Evolutionary conservation across 768 basidiomycete genomes (phyloP), one percentile per base, ranked within the genome.

Genomic region (Leccinum rimulosum): DNA sequence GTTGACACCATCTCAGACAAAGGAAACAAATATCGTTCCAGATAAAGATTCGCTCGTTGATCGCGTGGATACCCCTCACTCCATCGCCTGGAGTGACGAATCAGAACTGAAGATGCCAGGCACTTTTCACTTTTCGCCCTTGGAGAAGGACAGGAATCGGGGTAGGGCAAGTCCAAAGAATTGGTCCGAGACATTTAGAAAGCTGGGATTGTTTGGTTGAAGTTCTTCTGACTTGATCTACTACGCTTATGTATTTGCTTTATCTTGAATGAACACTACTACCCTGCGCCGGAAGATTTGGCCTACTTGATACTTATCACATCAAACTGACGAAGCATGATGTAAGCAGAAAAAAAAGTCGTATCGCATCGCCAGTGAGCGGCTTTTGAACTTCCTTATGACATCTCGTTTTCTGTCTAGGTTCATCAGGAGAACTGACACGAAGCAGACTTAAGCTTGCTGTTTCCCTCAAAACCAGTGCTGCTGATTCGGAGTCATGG

Each of bases 81-180:
- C 57, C 27, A 49, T 47, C 2, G 59, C 52, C 22, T 31, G 30
- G 36, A 69, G 74, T 40, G 67, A 73, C 28, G 74, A 76, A 28
- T 57, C 69, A 22, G 74, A 76, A 36, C 61, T 75, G 56, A 66
- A 53, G 55, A 84, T 86, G 71, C 85, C 84, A 2, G 84, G 85
- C 10, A 80, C 81, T 31, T 84, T 84, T 61, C 74, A 78, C 58
- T 43, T 70, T 7, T 58, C 68, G 28, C 49, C 50, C 36, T 48
- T 7, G 15, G 63, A 64, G 43, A 50, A 45, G 56, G 58, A 58
- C 27, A 28, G 30, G 19, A 19, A 2, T 15, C 58, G 15, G 9
- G 36, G 56, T 40, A 7, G 35, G 11, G 55, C 28, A 3, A 52
- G 38, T 33, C 60, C 61, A 31, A 61, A 30, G 38, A 62, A 31